Evolutionary conservation across 176 grass and related monocot genomes (phyloP).

Genomic region (Sorghum bicolor): Sorghum_bicolor_NCBIv3 NC_012878.2:3622001-3622500

Average conservation of each 20-base stretch:
- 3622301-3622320: background rate
- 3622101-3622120: background rate
- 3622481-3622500: background rate
- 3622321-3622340: background rate
- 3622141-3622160: background rate
- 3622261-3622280: background rate
- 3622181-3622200: background rate
- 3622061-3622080: no score
- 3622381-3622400: background rate
- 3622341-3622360: background rate
- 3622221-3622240: background rate
- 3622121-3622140: background rate
- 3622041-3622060: background rate
- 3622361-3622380: background rate
- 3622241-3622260: background rate
- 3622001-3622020: background rate
- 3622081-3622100: background rate
- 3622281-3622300: background rate
- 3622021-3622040: conserved; percentile 22
- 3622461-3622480: background rate
- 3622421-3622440: conserved; percentile 10
- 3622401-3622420: background rate
- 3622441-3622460: background rate
- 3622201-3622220: background rate
- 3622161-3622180: background rate